Base-by-base conservation (phyloP, 1,139 yeast genomes). In the Candida tropicalis region DNA sequence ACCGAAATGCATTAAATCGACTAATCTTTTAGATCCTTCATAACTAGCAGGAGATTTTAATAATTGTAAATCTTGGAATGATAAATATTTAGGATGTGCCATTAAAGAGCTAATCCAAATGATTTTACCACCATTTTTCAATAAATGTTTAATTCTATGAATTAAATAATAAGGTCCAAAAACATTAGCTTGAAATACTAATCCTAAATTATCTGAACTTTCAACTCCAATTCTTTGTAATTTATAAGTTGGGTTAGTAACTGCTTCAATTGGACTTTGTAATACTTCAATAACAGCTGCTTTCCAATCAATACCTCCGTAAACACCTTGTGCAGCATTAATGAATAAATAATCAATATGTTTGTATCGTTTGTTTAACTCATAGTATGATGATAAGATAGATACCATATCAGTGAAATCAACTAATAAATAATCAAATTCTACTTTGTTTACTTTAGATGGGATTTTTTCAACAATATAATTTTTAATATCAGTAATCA, bases 321-420 rank as follows among this genome's bases (percentile, higher is more conserved):
- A 87, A 5, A 84, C 87, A 28, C 96, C 91, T 58, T 87, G 96
- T 4, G 96, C 95, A 4, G 98, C 93, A 65, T 91, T 93, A 47
- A 90, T 75, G 57, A 87, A 87, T 49, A 91, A 62, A 59, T 83
- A 88, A 62, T 93, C 93, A 34, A 93, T 76, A 40, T 79, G 77
- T 13, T 62, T 58, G 66, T 82, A 90, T 48, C 82, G 77, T 53
- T 80, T 76, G 49, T 68, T 68, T 48, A 93, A 65, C 45, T 88
- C 96, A 53, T 84, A 75, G 44, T 81, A 81, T 0, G 96, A 96
- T 15, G 79, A 74, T 28, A 87, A 67, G 10, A 91, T 78, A 0
- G 97, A 87, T 5, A 89, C 85, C 97, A 91, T 89, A 56, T 87
- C 81, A n/a, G 91, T 77, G 59, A 93, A 90, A 61, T 93, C 98